Base-by-base conservation (phyloP, 148 eudicot species). In the Silene latifolia region DNA sequence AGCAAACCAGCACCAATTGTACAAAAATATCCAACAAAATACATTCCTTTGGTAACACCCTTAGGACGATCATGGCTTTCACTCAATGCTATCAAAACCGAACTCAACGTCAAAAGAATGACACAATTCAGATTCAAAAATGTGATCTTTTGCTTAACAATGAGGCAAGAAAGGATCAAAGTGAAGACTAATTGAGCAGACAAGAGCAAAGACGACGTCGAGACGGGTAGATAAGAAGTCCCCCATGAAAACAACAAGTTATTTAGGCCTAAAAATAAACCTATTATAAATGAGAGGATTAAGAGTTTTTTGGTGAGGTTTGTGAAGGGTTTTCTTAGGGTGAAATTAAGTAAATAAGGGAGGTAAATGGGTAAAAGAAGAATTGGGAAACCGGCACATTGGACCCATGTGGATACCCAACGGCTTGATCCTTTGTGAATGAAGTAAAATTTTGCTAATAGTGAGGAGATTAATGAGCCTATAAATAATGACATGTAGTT, bases 361-460 rank as follows among this genome's bases (percentile, higher is more conserved):
- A 85, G 53, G 56, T 75, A 77, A 7, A 90, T 82, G 15, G 88
- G 90, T 61, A 81, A 0, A 0, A 90, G 10, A 14, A 92, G 88
- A 19, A 82, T 44, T 0, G 97, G 97, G 62, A 92, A 92, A 1
- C 97, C 97, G 0, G 88, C 88, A 4, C 85, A 85, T 80, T 92
- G 97, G 73, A 92, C 87, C 88, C 88, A 88, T 9, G 95, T 92
- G 0, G 92, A 88, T 24, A 92, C 86, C 95, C 95, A 92, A 8
- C 89, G 72, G 78, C 91, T 88, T 1, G 90, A 83, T 5, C 97
- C 97, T 11, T 87, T 87, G 79, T 92, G 97, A 58, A 71, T 85
- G 88, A 92, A 92, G 80, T 89, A 92, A 72, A 83, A 87, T 35
- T 90, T 90, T 29, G 83, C 86, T 7, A 92, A 35, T 3, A 92